Evolutionary conservation across 331 rosid species (phyloP).

Genomic region (Arachis monticola): DNA sequence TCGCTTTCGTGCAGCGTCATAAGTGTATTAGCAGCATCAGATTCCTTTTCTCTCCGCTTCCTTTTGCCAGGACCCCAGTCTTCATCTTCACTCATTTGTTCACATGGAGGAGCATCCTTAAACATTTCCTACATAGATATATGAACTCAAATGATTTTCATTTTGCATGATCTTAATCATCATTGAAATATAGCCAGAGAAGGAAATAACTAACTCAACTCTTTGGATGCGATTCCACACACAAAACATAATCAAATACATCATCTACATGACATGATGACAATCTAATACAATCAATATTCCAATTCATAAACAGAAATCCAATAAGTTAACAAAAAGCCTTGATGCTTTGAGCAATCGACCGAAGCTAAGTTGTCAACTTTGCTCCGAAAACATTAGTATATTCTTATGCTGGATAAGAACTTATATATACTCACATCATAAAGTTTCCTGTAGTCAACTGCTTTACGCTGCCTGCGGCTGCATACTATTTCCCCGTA

Average conservation of each 20-base stretch:
- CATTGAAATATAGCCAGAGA: constrained; percentile 7
- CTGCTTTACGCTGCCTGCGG: constrained; percentile 79
- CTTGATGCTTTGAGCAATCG: constrained; percentile 39
- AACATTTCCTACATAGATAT: constrained; percentile 78
- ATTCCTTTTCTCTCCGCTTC: constrained; percentile 77
- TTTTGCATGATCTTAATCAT: constrained; percentile 9
- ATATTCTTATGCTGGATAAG: neutral
- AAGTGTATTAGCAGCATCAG: constrained; percentile 93
- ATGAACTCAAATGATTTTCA: constrained; percentile 30
- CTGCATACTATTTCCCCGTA: constrained; percentile 64
- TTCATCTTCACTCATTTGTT: constrained; percentile 89
- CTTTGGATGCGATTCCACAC: constrained; percentile 5
- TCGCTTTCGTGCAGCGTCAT: constrained; percentile 85
- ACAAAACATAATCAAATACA: neutral
- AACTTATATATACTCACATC: constrained; percentile 61
- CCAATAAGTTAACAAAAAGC: neutral
- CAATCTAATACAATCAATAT: constrained; percentile 23
- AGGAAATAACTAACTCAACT: constrained; percentile 1
- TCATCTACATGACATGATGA: neutral
- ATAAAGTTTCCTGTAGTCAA: constrained; percentile 82
- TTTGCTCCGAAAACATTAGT: constrained; percentile 19
- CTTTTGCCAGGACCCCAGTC: constrained; percentile 94
- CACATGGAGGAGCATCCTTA: constrained; percentile 72
- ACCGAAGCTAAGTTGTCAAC: constrained; percentile 11
- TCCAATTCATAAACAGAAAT: neutral